A percentile compares a stretch with the other conserved stretches of the same genome.
phyloP scores from a whole-genome alignment of 2,329 filamentous ascomycete genomes.

The Ilyonectria mors-panacis region DNA sequence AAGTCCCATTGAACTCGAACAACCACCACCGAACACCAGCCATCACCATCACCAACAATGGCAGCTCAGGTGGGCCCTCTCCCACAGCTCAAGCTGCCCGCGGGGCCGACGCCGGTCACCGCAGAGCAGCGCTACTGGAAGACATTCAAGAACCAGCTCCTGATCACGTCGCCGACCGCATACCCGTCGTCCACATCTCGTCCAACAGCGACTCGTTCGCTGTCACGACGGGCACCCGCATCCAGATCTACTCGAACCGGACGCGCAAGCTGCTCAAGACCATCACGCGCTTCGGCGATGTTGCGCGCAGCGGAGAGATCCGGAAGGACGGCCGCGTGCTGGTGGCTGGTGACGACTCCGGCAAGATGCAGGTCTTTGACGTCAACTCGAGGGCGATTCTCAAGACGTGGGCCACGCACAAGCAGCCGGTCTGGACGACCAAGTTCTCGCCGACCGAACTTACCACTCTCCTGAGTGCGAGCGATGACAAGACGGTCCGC shows the following conservation, averaged over 20 bases:
- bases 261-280: conserved; percentile 94
- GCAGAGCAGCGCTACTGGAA: conserved; percentile 98
- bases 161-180: conserved; percentile 91
- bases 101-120: conserved; percentile 85
- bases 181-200: conserved; percentile 91
- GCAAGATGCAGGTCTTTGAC: conserved; percentile 96
- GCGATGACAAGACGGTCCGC: conserved; percentile 92
- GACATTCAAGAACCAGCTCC: conserved; percentile 91
- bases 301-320: conserved; percentile 90
- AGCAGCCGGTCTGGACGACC: conserved; percentile 93
- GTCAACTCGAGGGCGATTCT: conserved; percentile 89
- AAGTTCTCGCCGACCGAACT: conserved; percentile 92
- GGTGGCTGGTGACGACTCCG: conserved; percentile 91
- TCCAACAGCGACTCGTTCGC: conserved; percentile 85
- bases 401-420: conserved; percentile 95
- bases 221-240: conserved; percentile 92
- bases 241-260: conserved; percentile 94
- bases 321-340: conserved; percentile 90
- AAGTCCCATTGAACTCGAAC: conserved; percentile 21
- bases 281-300: conserved; percentile 93
- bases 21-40: conserved; percentile 35
- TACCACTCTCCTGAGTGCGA: conserved; percentile 89
- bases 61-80: conserved; percentile 88
- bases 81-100: conserved; percentile 85
- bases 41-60: conserved; percentile 67